Evolutionary conservation across 2,329 filamentous ascomycete genomes (phyloP).

Genomic region (Trichophyton equinum): DNA sequence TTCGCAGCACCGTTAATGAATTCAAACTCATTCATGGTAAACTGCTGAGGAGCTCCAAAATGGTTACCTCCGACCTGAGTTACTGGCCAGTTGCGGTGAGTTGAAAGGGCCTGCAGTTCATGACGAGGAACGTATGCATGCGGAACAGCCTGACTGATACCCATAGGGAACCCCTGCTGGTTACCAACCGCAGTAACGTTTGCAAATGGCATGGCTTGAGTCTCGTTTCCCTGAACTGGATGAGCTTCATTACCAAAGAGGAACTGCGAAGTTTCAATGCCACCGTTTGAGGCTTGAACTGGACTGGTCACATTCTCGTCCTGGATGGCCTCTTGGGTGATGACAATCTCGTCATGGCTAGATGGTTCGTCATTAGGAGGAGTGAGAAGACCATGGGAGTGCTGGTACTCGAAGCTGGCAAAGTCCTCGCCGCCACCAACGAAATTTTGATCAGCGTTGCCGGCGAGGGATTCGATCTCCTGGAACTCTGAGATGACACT

Average conservation of each 20-base stretch:
- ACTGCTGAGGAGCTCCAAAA: background rate
- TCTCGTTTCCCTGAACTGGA: background rate
- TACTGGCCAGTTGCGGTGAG: background rate
- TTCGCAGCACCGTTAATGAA: background rate
- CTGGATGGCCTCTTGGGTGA: background rate
- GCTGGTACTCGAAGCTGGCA: slow-evolving; percentile 5
- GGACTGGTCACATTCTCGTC: background rate
- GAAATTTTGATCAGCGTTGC: background rate
- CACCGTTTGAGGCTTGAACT: background rate
- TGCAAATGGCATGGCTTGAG: background rate
- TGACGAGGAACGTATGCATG: too few species aligned
- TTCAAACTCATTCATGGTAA: background rate
- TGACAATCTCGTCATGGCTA: background rate
- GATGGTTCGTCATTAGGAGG: background rate
- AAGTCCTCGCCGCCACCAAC: slow-evolving; percentile 6
- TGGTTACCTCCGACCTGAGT: background rate
- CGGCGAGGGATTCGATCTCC: background rate
- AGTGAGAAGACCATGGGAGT: background rate
- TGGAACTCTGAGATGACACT: background rate
- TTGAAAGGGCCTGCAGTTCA: background rate
- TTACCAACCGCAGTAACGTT: background rate
- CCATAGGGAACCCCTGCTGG: background rate
- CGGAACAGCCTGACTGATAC: background rate
- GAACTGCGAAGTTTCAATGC: background rate
- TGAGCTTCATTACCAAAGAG: background rate